Conservation (phyloP, 495 filamentous ascomycete genomes). For the Daldinia vernicosa region DNA sequence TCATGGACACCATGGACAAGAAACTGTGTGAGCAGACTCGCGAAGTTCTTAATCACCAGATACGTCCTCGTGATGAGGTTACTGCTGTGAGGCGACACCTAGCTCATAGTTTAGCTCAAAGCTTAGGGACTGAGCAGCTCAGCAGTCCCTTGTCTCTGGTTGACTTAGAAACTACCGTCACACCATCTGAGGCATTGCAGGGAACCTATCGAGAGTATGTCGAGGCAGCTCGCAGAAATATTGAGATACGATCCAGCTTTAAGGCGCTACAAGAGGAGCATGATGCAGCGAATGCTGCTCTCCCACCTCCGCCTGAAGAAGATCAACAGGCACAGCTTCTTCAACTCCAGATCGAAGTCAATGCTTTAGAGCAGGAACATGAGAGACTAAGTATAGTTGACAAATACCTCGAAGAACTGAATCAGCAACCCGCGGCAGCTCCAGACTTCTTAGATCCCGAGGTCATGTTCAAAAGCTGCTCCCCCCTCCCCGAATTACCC, state of each 20-base stretch:
- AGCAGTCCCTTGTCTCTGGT: constrained; percentile 51
- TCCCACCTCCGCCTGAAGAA: constrained; percentile 21
- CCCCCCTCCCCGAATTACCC: constrained; percentile 58
- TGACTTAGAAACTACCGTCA: constrained; percentile 39
- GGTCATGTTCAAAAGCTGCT: constrained; percentile 54
- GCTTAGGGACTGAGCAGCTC: constrained; percentile 40
- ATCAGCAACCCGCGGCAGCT: constrained; percentile 64
- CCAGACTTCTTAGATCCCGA: constrained; percentile 57
- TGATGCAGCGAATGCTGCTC: constrained; percentile 25
- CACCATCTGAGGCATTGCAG: constrained; percentile 32
- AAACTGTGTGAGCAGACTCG: constrained; percentile 32
- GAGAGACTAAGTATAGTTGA: constrained; percentile 60
- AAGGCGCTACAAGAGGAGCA: constrained; percentile 46
- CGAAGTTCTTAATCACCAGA: constrained; percentile 40
- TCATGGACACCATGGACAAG: constrained; percentile 31
- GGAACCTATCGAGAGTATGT: constrained; percentile 63
- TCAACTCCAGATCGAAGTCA: constrained; percentile 59
- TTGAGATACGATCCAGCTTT: constrained; percentile 62
- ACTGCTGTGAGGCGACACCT: constrained; percentile 44
- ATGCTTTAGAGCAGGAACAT: constrained; percentile 62
- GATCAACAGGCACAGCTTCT: constrained; percentile 48
- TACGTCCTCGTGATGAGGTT: constrained; percentile 51
- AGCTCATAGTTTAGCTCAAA: constrained; percentile 45
- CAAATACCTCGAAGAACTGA: constrained; percentile 56
- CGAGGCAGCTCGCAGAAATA: constrained; percentile 65